Percentiles rank a stretch among this genome's conserved stretches.
Evolutionary conservation across 495 filamentous ascomycete genomes (phyloP).

Genomic region (Penicillium diatomitis): DNA sequence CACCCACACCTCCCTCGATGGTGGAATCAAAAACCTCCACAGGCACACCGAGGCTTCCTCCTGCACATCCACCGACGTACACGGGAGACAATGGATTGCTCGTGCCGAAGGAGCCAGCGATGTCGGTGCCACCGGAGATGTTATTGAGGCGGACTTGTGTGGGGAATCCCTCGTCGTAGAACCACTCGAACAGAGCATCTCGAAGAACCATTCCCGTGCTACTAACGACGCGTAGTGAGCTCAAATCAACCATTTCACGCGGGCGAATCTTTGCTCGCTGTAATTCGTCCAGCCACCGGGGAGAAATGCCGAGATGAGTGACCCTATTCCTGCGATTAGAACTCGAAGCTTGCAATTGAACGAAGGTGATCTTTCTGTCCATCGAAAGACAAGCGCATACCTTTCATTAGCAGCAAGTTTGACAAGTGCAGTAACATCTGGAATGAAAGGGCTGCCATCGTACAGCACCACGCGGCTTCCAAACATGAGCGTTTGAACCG

Average conservation of each 20-base stretch:
- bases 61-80: conserved; percentile 62
- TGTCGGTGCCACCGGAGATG: conserved; percentile 71
- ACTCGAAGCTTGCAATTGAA: background rate
- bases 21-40: conserved; percentile 56
- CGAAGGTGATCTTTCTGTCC: too few relatives aligned
- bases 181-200: conserved; percentile 67
- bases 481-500: conserved; percentile 41
- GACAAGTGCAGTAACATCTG: conserved; percentile 51
- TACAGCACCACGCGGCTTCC: conserved; percentile 57
- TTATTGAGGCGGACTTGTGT: conserved; percentile 54
- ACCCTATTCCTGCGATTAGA: conserved; percentile 17
- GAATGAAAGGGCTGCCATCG: conserved; percentile 69
- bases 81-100: conserved; percentile 63
- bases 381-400: conserved; percentile 19
- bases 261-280: conserved; percentile 50
- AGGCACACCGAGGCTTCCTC: conserved; percentile 52
- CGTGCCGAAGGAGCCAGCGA: conserved; percentile 60
- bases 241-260: conserved; percentile 51
- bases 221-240: conserved; percentile 46
- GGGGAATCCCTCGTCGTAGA: conserved; percentile 73
- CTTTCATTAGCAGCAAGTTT: conserved; percentile 47
- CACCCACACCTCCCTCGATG: conserved; percentile 42
- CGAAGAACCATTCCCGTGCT: conserved; percentile 74
- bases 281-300: conserved; percentile 64
- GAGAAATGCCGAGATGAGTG: conserved; percentile 58